phyloP scores from a whole-genome alignment of 2,329 filamentous ascomycete species.

The Botrytis tulipae region DNA sequence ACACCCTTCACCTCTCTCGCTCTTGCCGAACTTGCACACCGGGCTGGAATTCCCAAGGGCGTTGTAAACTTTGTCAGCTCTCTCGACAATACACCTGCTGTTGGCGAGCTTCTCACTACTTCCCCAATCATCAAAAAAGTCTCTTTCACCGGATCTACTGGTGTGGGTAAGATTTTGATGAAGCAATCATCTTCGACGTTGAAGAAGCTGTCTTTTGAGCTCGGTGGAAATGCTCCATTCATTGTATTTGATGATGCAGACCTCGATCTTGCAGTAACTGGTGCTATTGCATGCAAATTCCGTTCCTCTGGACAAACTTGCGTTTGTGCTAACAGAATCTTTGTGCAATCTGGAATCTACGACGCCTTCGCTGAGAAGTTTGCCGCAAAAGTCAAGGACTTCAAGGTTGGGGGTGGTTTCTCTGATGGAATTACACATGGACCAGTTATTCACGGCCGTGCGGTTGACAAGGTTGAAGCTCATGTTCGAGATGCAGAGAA shows the following conservation, averaged over 20 bases:
- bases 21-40: constrained; percentile 78
- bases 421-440: constrained; percentile 71
- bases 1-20: constrained; percentile 90
- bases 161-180: constrained; percentile 75
- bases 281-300: constrained; percentile 87
- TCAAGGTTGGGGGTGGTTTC: constrained; percentile 76
- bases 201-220: constrained; percentile 82
- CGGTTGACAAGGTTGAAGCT: constrained; percentile 72
- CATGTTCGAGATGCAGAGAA: constrained; percentile 77
- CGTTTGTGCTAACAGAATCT: constrained; percentile 83
- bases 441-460: constrained; percentile 81
- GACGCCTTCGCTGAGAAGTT: constrained; percentile 69
- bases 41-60: constrained; percentile 85
- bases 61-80: constrained; percentile 89
- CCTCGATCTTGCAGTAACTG: constrained; percentile 77
- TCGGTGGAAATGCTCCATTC: constrained; percentile 92
- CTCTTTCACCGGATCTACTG: constrained; percentile 84
- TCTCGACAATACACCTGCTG: constrained; percentile 71
- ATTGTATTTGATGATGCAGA: constrained; percentile 97
- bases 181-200: constrained; percentile 79
- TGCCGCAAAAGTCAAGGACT: constrained; percentile 67
- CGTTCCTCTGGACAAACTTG: constrained; percentile 94
- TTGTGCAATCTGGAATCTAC: constrained; percentile 75
- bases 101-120: constrained; percentile 76
- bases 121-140: constrained; percentile 79